A percentile compares a stretch with the other conserved stretches of the same genome.
Evolutionary conservation across 805 yeast species (phyloP).

Genomic region (Myxozyma neotropica): DNA sequence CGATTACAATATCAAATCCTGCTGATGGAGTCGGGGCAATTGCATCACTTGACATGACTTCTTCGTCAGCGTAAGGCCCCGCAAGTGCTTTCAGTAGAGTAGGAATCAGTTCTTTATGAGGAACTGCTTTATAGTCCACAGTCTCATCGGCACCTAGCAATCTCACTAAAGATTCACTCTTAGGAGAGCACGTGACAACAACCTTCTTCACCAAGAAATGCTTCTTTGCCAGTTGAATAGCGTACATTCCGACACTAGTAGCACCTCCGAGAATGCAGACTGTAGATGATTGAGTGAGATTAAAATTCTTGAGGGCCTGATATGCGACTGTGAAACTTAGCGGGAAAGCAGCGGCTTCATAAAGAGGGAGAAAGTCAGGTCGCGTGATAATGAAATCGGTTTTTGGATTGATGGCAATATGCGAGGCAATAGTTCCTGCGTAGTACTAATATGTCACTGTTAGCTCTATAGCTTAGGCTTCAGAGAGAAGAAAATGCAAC

Average conservation of each 20-base stretch:
- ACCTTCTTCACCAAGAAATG: conserved; percentile 52
- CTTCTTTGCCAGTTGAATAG: conserved; percentile 59
- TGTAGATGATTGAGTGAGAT: conserved; percentile 49
- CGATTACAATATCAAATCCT: conserved; percentile 63
- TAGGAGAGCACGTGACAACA: conserved; percentile 58
- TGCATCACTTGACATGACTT: not conserved
- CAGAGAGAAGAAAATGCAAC: not conserved
- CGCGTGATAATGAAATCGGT: conserved; percentile 53
- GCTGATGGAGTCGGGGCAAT: conserved; percentile 34
- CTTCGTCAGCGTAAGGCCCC: conserved; percentile 14
- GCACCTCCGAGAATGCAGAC: conserved; percentile 74
- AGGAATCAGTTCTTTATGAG: conserved; percentile 37
- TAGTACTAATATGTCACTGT: conserved; percentile 43
- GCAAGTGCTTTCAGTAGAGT: conserved; percentile 29
- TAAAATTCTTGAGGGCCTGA: conserved; percentile 44
- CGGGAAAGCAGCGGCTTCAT: conserved; percentile 68
- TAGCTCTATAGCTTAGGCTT: not conserved
- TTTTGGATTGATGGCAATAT: conserved; percentile 56
- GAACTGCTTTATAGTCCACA: conserved; percentile 57
- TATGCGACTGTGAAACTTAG: conserved; percentile 67
- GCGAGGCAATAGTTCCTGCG: conserved; percentile 61
- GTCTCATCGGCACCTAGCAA: conserved; percentile 60
- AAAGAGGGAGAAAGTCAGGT: conserved; percentile 52
- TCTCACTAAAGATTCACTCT: conserved; percentile 50
- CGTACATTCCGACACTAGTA: conserved; percentile 64